These are phyloP conservation scores for Pestalotiopsis sp. DNA, from an alignment of 2,329 filamentous ascomycete species.

Conservation along the genomic window DNA sequence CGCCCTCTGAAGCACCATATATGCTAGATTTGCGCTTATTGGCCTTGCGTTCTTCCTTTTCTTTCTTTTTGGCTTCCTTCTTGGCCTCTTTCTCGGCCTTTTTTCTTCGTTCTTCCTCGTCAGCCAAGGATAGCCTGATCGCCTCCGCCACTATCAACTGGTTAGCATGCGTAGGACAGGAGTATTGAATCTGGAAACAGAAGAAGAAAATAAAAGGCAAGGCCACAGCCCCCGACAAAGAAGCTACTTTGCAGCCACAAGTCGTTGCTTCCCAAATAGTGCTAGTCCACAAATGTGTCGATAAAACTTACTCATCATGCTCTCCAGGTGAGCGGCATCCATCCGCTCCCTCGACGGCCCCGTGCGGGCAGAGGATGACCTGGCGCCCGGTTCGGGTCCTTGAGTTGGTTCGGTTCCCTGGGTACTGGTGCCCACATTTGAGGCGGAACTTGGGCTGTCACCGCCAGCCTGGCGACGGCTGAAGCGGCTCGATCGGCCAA, in stretches of 20 bases:
- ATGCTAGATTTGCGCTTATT: constrained; percentile 61
- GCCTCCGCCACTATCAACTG: constrained; percentile 74
- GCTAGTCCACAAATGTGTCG: background rate
- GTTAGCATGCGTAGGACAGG: background rate
- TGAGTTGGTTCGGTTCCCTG: constrained; percentile 16
- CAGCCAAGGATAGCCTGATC: constrained; percentile 84
- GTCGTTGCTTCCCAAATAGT: background rate
- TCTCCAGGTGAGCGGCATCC: constrained; percentile 73
- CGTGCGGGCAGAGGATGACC: constrained; percentile 30
- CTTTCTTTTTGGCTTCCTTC: constrained; percentile 83
- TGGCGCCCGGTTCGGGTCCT: constrained; percentile 35
- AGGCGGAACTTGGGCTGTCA: constrained; percentile 27
- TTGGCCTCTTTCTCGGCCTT: constrained; percentile 81
- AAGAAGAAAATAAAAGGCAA: background rate
- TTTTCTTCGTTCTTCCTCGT: constrained; percentile 88
- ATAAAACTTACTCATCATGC: constrained; percentile 73
- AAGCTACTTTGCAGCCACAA: background rate
- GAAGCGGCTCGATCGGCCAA: constrained; percentile 53
- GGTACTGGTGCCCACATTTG: constrained; percentile 22
- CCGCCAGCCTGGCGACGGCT: constrained; percentile 53
- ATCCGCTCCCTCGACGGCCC: constrained; percentile 22
- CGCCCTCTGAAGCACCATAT: constrained; percentile 35
- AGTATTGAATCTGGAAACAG: background rate
- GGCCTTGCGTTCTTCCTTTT: constrained; percentile 81
- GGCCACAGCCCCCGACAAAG: background rate